Evolutionary conservation across 2,329 filamentous ascomycete species (phyloP).

Genomic region (Trichoderma hamatum): DNA sequence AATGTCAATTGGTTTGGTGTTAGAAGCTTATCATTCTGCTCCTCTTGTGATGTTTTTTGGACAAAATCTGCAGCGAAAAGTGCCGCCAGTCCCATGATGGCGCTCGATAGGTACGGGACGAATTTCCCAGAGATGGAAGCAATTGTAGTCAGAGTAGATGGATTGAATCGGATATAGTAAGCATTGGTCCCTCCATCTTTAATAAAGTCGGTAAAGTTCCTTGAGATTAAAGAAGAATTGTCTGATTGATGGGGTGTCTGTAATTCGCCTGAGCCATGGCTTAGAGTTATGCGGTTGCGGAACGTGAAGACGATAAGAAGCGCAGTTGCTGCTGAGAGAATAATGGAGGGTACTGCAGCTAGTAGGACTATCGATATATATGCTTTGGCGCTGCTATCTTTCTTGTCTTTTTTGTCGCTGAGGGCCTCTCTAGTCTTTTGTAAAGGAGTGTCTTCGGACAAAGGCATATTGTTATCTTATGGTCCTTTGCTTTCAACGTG

Average conservation of each 20-base stretch:
- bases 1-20: background rate
- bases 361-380: background rate
- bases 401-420: background rate
- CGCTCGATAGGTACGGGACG: background rate
- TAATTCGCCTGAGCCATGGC: background rate
- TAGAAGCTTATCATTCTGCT: background rate
- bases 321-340: background rate
- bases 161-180: background rate
- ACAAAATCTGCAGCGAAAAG: constrained; percentile 2
- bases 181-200: background rate
- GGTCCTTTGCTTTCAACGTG: background rate
- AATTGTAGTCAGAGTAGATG: constrained; percentile 2
- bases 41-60: background rate
- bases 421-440: background rate
- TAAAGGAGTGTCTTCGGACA: background rate
- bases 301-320: background rate
- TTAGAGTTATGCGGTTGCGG: background rate
- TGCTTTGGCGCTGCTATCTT: background rate
- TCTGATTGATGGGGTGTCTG: background rate
- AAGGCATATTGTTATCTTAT: background rate
- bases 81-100: background rate
- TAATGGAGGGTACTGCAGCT: background rate
- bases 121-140: background rate
- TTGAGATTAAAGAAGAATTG: background rate
- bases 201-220: background rate